phyloP scores from a whole-genome alignment of 768 basidiomycete genomes.

The Lactarius quietus region DNA sequence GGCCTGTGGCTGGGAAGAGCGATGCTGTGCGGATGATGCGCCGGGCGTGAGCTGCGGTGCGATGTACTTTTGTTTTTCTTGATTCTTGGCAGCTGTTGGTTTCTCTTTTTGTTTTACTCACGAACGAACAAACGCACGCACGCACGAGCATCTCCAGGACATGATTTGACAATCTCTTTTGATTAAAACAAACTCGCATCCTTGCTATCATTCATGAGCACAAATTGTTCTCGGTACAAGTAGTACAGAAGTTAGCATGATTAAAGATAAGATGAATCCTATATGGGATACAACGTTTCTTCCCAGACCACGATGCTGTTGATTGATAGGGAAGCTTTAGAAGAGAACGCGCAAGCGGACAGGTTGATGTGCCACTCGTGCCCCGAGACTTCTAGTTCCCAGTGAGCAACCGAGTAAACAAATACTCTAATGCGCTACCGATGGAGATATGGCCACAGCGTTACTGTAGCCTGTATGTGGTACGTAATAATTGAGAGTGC shows the following conservation, averaged over 20 bases:
- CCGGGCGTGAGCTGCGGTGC: slow-evolving; percentile 1
- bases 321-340: background rate
- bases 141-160: slow-evolving; percentile 5
- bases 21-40: slow-evolving; percentile 10
- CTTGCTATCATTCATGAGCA: no score
- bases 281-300: background rate
- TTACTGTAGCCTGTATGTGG: no score
- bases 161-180: background rate
- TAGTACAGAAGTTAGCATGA: background rate
- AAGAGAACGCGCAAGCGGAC: background rate
- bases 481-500: background rate
- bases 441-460: no score
- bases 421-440: background rate
- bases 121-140: slow-evolving; percentile 14
- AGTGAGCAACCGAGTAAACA: background rate
- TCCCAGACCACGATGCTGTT: background rate
- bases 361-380: background rate
- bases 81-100: background rate
- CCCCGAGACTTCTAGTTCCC: no score
- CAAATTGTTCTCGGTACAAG: background rate
- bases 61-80: background rate
- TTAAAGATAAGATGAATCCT: background rate
- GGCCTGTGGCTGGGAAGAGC: background rate
- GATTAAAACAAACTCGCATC: no score
- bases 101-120: slow-evolving; percentile 9